Percentiles rank a stretch among this genome's conserved stretches.
Conservation (phyloP, 2,329 filamentous ascomycete species). For the Beauveria asiatica region DNA sequence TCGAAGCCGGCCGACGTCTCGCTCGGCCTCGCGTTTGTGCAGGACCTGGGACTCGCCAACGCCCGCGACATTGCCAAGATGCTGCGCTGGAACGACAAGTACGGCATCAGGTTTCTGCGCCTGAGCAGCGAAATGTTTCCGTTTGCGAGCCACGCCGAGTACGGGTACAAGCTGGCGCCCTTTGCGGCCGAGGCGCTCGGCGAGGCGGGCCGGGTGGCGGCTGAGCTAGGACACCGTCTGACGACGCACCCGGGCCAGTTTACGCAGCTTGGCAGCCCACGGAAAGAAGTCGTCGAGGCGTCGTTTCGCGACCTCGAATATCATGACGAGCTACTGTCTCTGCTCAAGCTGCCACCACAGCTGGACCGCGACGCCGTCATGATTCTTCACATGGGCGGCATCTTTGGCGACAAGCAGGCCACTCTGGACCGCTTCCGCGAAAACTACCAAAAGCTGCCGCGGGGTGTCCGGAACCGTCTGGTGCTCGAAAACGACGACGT, state of each 20-base stretch:
- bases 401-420: conserved; percentile 76
- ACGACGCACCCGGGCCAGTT: conserved; percentile 91
- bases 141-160: conserved; percentile 79
- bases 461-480: conserved; percentile 66
- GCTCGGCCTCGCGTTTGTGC: conserved; percentile 63
- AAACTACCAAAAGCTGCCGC: conserved; percentile 60
- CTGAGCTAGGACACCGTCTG: conserved; percentile 71
- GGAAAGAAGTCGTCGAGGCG: conserved; percentile 65
- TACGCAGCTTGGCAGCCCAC: conserved; percentile 81
- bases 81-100: conserved; percentile 85
- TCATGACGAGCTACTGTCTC: conserved; percentile 73
- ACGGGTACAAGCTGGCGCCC: conserved; percentile 72
- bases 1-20: conserved; percentile 55
- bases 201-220: conserved; percentile 68
- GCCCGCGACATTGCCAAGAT: conserved; percentile 77
- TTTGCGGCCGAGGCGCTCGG: conserved; percentile 74
- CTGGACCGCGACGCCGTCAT: conserved; percentile 80
- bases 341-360: conserved; percentile 70
- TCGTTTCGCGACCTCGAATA: conserved; percentile 78
- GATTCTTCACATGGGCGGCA: conserved; percentile 88
- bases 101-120: conserved; percentile 85
- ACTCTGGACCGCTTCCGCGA: conserved; percentile 70
- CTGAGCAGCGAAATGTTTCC: conserved; percentile 96
- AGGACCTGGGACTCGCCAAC: conserved; percentile 72
- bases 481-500: conserved; percentile 96